Evolutionary conservation across 2,329 filamentous ascomycete species (phyloP).

Genomic region (Fusarium dlaminii): DNA sequence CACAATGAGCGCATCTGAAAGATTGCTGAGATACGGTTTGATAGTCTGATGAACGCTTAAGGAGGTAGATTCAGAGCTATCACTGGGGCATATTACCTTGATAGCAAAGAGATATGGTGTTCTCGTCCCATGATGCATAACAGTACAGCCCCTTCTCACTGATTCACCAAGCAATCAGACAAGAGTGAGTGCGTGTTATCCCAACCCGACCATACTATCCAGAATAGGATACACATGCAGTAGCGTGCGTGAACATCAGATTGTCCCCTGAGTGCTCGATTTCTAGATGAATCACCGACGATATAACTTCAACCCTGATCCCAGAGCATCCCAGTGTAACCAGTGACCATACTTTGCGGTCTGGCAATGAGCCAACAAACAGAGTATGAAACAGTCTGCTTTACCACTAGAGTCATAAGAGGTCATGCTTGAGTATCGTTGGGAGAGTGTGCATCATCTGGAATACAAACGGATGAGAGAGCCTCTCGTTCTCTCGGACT

Average conservation of each 20-base stretch:
- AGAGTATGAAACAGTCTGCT: background rate
- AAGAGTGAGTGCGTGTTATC: background rate
- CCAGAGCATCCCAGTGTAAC: constrained; percentile 8
- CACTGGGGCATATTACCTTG: background rate
- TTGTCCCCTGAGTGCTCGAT: background rate
- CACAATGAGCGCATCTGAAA: too few relatives aligned
- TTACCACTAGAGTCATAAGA: background rate
- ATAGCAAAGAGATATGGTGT: background rate
- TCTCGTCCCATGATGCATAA: background rate
- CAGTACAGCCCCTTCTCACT: background rate
- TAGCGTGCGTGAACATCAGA: background rate
- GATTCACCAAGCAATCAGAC: background rate
- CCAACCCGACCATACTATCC: background rate
- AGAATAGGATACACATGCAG: background rate
- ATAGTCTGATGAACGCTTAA: background rate
- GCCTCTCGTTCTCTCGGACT: background rate
- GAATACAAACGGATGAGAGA: background rate
- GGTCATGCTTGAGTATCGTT: background rate
- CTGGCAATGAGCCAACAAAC: background rate
- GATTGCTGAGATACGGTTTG: background rate
- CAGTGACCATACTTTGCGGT: background rate
- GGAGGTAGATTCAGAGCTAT: background rate
- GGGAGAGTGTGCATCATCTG: background rate
- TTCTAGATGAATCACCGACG: background rate
- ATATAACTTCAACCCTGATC: constrained; percentile 3